Percentiles rank a stretch among this genome's conserved stretches.
Evolutionary conservation across 2,329 filamentous ascomycete genomes (phyloP).

Genomic region (Hymenoscyphus fraxineus): DNA sequence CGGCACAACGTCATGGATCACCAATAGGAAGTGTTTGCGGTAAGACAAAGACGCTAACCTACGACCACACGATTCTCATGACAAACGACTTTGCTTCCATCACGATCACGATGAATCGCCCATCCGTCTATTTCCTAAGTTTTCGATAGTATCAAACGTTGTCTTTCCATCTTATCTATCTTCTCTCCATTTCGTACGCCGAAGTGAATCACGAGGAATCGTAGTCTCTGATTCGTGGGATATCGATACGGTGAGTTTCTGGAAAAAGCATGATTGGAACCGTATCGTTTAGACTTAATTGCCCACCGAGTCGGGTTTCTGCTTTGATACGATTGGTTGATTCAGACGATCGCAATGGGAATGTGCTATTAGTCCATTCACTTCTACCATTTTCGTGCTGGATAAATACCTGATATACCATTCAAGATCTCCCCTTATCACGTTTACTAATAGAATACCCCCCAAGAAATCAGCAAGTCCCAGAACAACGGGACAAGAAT

Average conservation of each 20-base stretch:
- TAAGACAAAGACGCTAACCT: constrained; percentile 1
- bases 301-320: neutral
- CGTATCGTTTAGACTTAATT: neutral
- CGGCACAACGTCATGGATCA: neutral
- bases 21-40: neutral
- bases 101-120: neutral
- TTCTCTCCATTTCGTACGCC: neutral
- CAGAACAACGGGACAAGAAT: neutral
- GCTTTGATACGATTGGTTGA: neutral
- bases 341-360: neutral
- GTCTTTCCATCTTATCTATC: neutral
- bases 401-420: neutral
- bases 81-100: neutral
- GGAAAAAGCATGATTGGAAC: neutral
- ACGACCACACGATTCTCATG: neutral
- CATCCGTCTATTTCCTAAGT: neutral
- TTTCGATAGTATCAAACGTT: neutral
- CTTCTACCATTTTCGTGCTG: neutral
- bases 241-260: neutral
- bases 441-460: neutral
- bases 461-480: neutral
- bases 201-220: neutral
- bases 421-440: neutral
- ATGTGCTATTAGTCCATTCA: neutral
- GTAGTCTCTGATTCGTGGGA: neutral